These are phyloP conservation scores for Pseudogymnoascus sp. DNA, from an alignment of 2,329 filamentous ascomycete genomes.

Conservation along the genomic window DNA sequence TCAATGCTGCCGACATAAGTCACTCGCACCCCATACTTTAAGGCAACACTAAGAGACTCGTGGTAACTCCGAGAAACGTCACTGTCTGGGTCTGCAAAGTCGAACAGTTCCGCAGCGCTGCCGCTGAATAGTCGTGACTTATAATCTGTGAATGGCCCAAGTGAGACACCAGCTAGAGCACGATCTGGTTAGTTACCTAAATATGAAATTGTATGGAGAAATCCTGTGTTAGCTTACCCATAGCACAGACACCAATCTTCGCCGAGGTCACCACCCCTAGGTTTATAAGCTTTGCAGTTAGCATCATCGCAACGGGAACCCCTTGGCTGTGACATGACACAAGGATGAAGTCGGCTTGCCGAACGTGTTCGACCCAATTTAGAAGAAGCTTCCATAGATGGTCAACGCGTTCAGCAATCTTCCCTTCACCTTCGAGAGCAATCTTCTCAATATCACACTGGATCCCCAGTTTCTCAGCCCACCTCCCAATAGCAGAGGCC, in stretches of 20 bases:
- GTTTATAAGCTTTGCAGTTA: conserved; percentile 85
- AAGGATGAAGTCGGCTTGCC: conserved; percentile 78
- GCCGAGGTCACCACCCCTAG: conserved; percentile 72
- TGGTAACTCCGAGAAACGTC: conserved; percentile 76
- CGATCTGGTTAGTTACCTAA: conserved; percentile 14
- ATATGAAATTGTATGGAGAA: background rate
- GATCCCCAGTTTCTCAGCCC: conserved; percentile 63
- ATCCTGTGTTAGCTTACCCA: conserved; percentile 36
- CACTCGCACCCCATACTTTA: conserved; percentile 73
- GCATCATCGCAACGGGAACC: conserved; percentile 85
- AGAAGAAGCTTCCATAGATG: conserved; percentile 89
- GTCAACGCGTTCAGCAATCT: conserved; percentile 80
- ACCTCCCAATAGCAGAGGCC: conserved; percentile 73
- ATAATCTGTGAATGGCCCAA: conserved; percentile 89
- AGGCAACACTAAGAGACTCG: conserved; percentile 60
- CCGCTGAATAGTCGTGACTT: conserved; percentile 83
- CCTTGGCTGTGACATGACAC: conserved; percentile 95
- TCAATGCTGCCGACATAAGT: conserved; percentile 92
- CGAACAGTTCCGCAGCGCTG: conserved; percentile 87
- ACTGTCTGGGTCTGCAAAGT: conserved; percentile 77
- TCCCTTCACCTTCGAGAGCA: conserved; percentile 88
- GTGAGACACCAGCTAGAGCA: conserved; percentile 73
- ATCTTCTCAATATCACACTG: conserved; percentile 87
- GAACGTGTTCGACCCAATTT: conserved; percentile 89
- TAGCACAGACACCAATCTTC: conserved; percentile 77